phyloP scores from a whole-genome alignment of 1,139 yeast genomes.

The Pichia norvegensis region DNA sequence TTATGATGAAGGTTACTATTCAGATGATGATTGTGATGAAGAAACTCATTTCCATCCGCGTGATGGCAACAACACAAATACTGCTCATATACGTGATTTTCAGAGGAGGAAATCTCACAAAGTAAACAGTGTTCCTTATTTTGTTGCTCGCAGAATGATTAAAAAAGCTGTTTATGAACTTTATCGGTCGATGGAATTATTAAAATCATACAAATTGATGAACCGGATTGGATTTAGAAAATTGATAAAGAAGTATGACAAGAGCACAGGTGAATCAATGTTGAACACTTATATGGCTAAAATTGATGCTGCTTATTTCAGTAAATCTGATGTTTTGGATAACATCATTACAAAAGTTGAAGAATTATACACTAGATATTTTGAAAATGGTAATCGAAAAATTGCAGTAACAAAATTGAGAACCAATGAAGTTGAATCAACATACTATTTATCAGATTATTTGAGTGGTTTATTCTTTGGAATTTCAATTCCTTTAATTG shows the following conservation, averaged over 20 bases:
- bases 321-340: slow-evolving; percentile 59
- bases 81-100: slow-evolving; percentile 15
- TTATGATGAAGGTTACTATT: slow-evolving; percentile 27
- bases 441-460: slow-evolving; percentile 42
- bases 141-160: slow-evolving; percentile 65
- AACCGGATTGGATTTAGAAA: slow-evolving; percentile 87
- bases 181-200: slow-evolving; percentile 69
- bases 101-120: slow-evolving; percentile 18
- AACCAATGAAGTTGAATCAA: slow-evolving; percentile 36
- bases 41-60: neutral
- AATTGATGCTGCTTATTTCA: slow-evolving; percentile 48
- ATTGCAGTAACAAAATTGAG: slow-evolving; percentile 67
- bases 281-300: slow-evolving; percentile 52
- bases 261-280: slow-evolving; percentile 46
- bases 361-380: slow-evolving; percentile 56
- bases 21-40: slow-evolving; percentile 15
- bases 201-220: slow-evolving; percentile 66
- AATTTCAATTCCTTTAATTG: slow-evolving; percentile 54
- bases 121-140: slow-evolving; percentile 43
- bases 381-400: slow-evolving; percentile 68
- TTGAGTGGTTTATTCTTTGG: slow-evolving; percentile 64
- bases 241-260: slow-evolving; percentile 84
- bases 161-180: slow-evolving; percentile 73
- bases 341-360: slow-evolving; percentile 56
- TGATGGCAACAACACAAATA: slow-evolving; percentile 8